Percentiles rank a stretch among this genome's conserved stretches.
These are phyloP conservation scores for Populus davidiana DNA, from an alignment of 345 rosid species.

Conservation along the genomic window DNA sequence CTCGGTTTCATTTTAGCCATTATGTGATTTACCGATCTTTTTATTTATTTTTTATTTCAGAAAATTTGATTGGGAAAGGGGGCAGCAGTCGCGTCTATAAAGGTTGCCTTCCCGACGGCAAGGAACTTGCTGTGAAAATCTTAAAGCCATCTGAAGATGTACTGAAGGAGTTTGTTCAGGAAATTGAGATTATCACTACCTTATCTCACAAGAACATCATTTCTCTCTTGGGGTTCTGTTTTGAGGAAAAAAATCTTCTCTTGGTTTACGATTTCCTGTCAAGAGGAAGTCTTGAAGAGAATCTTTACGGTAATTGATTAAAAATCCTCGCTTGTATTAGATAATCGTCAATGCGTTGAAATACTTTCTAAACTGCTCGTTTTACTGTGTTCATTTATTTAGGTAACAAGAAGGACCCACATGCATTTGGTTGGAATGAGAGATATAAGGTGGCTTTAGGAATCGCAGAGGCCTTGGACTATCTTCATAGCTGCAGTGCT, in stretches of 20 bases:
- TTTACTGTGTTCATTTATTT: slow-evolving; percentile 8
- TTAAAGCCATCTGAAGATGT: slow-evolving; percentile 67
- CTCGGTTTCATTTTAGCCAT: background rate
- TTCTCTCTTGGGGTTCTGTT: slow-evolving; percentile 81
- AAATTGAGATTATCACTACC: slow-evolving; percentile 74
- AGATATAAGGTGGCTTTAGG: slow-evolving; percentile 88
- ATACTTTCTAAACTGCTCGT: background rate
- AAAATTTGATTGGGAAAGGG: slow-evolving; percentile 85
- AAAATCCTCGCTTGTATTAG: background rate
- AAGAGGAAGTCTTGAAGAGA: slow-evolving; percentile 95
- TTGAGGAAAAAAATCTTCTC: slow-evolving; percentile 61
- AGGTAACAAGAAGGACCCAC: slow-evolving; percentile 60
- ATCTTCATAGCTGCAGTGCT: slow-evolving; percentile 51
- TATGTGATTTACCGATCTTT: background rate
- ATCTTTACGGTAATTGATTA: slow-evolving; percentile 63
- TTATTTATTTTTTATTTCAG: slow-evolving; percentile 33
- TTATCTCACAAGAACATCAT: slow-evolving; percentile 76
- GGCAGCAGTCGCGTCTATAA: slow-evolving; percentile 85
- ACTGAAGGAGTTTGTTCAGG: slow-evolving; percentile 69
- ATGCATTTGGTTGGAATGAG: slow-evolving; percentile 69
- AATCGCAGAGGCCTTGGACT: slow-evolving; percentile 84
- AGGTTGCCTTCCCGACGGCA: slow-evolving; percentile 78
- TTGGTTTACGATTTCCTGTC: slow-evolving; percentile 77
- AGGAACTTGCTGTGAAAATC: slow-evolving; percentile 84
- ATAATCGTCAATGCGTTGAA: background rate